Evolutionary conservation across 176 grass and related monocot genomes (phyloP), one percentile per base, ranked within the genome.

Genomic region (Eleusine coracana): DNA sequence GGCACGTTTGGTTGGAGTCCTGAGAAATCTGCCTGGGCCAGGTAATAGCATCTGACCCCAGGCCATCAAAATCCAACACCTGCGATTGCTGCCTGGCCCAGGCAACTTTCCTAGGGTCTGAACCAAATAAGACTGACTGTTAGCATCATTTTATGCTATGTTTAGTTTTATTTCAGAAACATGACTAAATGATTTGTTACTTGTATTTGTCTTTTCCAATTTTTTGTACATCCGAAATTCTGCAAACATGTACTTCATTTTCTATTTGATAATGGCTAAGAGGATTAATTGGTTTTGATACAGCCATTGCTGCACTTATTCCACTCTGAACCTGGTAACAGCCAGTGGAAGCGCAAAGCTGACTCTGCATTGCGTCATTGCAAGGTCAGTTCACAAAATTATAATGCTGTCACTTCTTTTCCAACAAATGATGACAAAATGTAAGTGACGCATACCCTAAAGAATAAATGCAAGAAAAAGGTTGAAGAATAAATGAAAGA

Each of bases 311-410:
- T 98, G 73, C 83, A 95, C 52, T 77, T 98, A 64, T 98, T 98
- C 78, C 95, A 98, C 86, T 98, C 95, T 58, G 95, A 98, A 88
- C 75, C 76, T 91, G 95, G 95, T 79, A 98, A 98, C 74, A 86
- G 80, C 39, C 81, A 89, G 51, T 98, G 95, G 95, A 98, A 98
- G 89, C 92, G 92, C 76, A 94, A 93, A 83, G 90, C 95, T 72
- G 95, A 98, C 70, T 66, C 82, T 77, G 82, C 86, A 86, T 66
- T 98, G 78, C 79, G 86, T 37, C 82, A 93, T 80, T 98, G 92
- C 82, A 91, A 89, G 90, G 95, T 94, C 88, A 71, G 42, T 60
- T 42, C 61, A 69, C 11, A 75, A 56, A 75, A 83, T 38, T 29
- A 41, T 15, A 40, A 18, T 29, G 40, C 25, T 61, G 63, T 56